A percentile compares a stretch with the other conserved stretches of the same genome.
phyloP scores from a whole-genome alignment of 495 filamentous ascomycete species.

The Rhizodiscina lignyota region DNA sequence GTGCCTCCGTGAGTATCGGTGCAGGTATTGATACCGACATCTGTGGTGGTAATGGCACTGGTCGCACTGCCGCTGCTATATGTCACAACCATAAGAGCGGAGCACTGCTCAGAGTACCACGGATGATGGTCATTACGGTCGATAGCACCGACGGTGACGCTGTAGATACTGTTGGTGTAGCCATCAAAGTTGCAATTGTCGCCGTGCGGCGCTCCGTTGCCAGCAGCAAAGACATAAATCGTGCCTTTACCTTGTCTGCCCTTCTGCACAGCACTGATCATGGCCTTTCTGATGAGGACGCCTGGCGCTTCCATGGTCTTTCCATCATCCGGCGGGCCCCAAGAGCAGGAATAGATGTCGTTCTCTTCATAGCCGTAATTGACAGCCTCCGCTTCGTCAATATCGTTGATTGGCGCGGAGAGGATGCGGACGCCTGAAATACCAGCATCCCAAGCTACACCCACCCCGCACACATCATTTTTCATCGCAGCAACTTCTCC shows the following conservation, averaged over 20 bases:
- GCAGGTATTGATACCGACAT: conserved; percentile 73
- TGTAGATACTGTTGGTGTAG: conserved; percentile 98
- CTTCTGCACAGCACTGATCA: conserved; percentile 82
- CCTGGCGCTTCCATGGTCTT: conserved; percentile 86
- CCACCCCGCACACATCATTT: conserved; percentile 90
- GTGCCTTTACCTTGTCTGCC: conserved; percentile 73
- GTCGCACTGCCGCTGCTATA: conserved; percentile 85
- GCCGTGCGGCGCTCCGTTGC: conserved; percentile 71
- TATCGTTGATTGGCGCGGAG: conserved; percentile 75
- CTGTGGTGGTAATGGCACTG: conserved; percentile 89
- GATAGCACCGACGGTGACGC: conserved; percentile 88
- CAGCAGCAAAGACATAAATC: conserved; percentile 92
- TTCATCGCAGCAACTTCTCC: conserved; percentile 82
- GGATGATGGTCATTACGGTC: conserved; percentile 74
- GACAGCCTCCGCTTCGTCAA: conserved; percentile 81
- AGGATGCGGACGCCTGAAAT: conserved; percentile 84
- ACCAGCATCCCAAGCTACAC: conserved; percentile 82
- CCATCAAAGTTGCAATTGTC: conserved; percentile 99
- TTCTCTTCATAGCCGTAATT: conserved; percentile 85
- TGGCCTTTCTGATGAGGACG: conserved; percentile 71
- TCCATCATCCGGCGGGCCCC: conserved; percentile 92
- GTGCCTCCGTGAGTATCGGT: conserved; percentile 73
- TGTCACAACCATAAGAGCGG: conserved; percentile 84
- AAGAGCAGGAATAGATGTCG: conserved; percentile 96
- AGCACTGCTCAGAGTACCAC: conserved; percentile 90